Conservation (phyloP, 192 early-diverging fungal species). For the Kappamyces sp. region DNA sequence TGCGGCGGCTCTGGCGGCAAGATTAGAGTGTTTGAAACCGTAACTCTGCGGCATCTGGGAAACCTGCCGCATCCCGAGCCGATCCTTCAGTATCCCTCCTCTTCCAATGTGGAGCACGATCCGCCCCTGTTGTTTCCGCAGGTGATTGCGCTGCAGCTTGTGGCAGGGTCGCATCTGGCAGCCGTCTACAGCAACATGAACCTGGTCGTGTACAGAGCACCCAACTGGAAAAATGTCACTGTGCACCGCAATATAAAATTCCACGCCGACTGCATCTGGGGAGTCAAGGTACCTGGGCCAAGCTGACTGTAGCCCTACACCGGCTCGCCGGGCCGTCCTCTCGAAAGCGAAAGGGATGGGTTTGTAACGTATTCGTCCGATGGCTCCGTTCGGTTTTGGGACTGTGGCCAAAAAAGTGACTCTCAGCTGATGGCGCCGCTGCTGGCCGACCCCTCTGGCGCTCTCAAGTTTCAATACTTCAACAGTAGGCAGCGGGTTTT, state of each 20-base stretch:
- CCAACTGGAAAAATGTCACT: conserved; percentile 44
- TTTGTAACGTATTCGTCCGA: conserved; percentile 73
- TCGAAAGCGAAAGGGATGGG: background rate
- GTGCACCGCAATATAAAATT: conserved; percentile 57
- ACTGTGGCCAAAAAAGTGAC: too few species aligned
- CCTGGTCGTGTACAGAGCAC: conserved; percentile 68
- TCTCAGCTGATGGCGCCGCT: conserved; percentile 51
- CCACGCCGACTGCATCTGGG: conserved; percentile 78
- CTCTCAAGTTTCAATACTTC: conserved; percentile 21
- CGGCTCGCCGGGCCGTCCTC: background rate
- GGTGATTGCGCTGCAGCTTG: conserved; percentile 53
- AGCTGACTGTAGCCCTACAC: conserved; percentile 47
- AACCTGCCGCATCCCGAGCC: conserved; percentile 68
- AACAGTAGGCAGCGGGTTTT: conserved; percentile 1
- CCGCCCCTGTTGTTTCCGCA: conserved; percentile 47
- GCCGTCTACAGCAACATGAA: conserved; percentile 67
- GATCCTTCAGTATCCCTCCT: conserved; percentile 48
- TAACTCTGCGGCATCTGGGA: conserved; percentile 61
- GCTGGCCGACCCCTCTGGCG: conserved; percentile 47
- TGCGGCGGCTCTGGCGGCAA: conserved; percentile 75
- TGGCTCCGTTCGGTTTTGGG: conserved; percentile 75
- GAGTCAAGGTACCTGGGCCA: conserved; percentile 61
- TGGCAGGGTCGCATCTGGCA: conserved; percentile 42
- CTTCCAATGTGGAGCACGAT: conserved; percentile 20
- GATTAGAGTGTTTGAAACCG: conserved; percentile 68